These are phyloP conservation scores for Austroboletus olivaceoglutinosus DNA, from an alignment of 1,284 basidiomycete species.

Conservation along the genomic window DNA sequence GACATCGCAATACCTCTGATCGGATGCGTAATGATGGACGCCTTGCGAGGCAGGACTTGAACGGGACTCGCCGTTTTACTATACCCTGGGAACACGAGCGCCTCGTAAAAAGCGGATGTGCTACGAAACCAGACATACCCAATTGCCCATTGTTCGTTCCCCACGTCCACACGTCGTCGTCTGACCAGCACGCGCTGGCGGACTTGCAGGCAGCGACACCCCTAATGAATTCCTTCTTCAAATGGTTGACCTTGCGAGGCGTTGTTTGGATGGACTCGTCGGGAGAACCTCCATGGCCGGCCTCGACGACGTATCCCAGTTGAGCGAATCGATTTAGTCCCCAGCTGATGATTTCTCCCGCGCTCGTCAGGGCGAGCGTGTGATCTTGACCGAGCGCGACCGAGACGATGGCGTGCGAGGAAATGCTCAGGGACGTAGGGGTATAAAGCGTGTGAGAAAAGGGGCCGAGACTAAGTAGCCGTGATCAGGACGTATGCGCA, in stretches of 20 bases:
- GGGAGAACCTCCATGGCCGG: conserved; percentile 30
- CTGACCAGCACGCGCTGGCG: conserved; percentile 90
- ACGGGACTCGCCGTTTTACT: conserved; percentile 73
- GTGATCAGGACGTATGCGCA: conserved; percentile 3
- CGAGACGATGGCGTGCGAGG: conserved; percentile 51
- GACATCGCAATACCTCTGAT: conserved; percentile 72
- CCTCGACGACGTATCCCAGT: conserved; percentile 86
- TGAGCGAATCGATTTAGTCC: conserved; percentile 87
- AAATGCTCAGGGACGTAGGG: conserved; percentile 56
- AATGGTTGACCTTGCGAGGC: conserved; percentile 75
- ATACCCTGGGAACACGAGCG: conserved; percentile 51
- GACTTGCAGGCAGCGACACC: conserved; percentile 89
- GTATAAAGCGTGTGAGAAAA: conserved; percentile 79
- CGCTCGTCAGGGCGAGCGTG: conserved; percentile 78
- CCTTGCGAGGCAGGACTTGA: conserved; percentile 80
- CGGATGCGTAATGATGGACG: conserved; percentile 72
- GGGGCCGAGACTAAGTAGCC: conserved; percentile 59
- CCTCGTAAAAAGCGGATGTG: background rate
- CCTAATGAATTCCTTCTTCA: conserved; percentile 78
- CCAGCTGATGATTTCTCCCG: conserved; percentile 88
- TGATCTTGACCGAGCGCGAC: conserved; percentile 94
- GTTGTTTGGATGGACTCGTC: conserved; percentile 70
- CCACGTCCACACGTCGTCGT: conserved; percentile 89
- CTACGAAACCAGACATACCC: conserved; percentile 53
- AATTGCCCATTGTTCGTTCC: conserved; percentile 94